phyloP scores from a whole-genome alignment of 768 basidiomycete species.

The Russula dissimulans region DNA sequence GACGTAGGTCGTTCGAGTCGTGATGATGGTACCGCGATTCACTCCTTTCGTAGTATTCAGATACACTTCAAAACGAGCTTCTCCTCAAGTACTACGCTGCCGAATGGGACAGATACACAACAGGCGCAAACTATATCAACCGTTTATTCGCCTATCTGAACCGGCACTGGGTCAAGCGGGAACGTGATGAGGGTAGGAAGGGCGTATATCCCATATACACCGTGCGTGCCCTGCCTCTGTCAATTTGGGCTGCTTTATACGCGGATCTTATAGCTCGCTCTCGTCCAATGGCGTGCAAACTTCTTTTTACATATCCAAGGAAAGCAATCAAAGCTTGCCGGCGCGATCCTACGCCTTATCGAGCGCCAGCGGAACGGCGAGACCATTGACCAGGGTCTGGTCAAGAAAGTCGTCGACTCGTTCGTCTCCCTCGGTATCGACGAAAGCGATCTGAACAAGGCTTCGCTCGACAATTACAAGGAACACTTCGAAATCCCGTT shows the following conservation, averaged over 20 bases:
- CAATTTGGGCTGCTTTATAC: neutral
- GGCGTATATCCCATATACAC: constrained; percentile 95
- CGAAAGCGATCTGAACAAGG: constrained; percentile 84
- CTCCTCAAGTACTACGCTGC: constrained; percentile 83
- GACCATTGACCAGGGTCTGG: constrained; percentile 81
- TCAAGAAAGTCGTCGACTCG: constrained; percentile 92
- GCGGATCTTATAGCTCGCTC: constrained; percentile 53
- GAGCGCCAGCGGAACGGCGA: constrained; percentile 93
- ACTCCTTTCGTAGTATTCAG: constrained; percentile 48
- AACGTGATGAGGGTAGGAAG: constrained; percentile 93
- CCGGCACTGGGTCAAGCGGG: constrained; percentile 98
- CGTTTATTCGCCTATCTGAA: constrained; percentile 96
- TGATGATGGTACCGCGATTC: constrained; percentile 14
- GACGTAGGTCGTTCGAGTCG: constrained; percentile 40
- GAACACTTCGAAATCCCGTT: constrained; percentile 87
- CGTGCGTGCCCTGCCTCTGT: constrained; percentile 37
- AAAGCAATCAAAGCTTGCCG: constrained; percentile 73
- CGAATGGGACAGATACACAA: constrained; percentile 97
- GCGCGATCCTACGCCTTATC: constrained; percentile 81
- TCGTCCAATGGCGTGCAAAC: constrained; percentile 92
- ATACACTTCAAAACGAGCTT: constrained; percentile 74
- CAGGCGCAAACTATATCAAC: constrained; percentile 94
- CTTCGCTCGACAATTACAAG: constrained; percentile 88
- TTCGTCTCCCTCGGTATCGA: constrained; percentile 94
- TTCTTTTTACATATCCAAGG: constrained; percentile 85